Base-by-base conservation (phyloP, 2,329 filamentous ascomycete genomes). In the Fusarium devonianum region DNA sequence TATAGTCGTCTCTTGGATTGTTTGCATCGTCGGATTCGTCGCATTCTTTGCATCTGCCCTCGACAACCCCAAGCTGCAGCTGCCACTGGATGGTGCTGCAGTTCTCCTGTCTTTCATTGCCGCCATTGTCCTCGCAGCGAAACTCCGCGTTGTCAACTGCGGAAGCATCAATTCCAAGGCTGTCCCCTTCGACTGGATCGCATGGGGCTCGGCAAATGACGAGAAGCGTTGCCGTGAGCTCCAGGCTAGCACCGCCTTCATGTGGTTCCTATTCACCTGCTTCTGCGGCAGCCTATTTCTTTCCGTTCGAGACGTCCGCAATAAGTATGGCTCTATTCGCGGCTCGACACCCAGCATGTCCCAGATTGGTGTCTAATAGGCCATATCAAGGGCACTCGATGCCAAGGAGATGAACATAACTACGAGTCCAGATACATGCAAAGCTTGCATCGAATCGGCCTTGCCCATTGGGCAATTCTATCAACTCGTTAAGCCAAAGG, bases 231-330 rank as follows among this genome's bases (percentile, higher is more conserved):
- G 89, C 74, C 85, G 83, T 56, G 84, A 90, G 73, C 82, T 90
- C 12, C 89, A 92, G 75, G 89, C 89, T 26, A 81, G 82, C 55
- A 84, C 82, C 23, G 87, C 83, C 26, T 93, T 93, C 75, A 79
- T 90, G 73, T 93, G 87, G 87, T 92, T 92, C 74, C 80, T 90
- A 37, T 90, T 87, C 69, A 79, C 75, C 28, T 77, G 80, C 18
- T 88, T 87, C 65, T 73, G 76, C 19, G 84, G 75, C 4, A 78
- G 79, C 29, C 68, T 85, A 33, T 75, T 83, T 66, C 78, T 89
- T 56, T 73, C 79, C 45, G 69, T 84, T 63, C 73, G 75, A 51
- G 78, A 79, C 49, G 76, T 79, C 61, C 78, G 83, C 29, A 73
- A 77, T 69, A 72, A 48, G 39, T 67, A 30, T 41, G 74, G 78